Conservation (phyloP, 1,139 yeast genomes). For the Saccharomyces hybrid region DNA sequence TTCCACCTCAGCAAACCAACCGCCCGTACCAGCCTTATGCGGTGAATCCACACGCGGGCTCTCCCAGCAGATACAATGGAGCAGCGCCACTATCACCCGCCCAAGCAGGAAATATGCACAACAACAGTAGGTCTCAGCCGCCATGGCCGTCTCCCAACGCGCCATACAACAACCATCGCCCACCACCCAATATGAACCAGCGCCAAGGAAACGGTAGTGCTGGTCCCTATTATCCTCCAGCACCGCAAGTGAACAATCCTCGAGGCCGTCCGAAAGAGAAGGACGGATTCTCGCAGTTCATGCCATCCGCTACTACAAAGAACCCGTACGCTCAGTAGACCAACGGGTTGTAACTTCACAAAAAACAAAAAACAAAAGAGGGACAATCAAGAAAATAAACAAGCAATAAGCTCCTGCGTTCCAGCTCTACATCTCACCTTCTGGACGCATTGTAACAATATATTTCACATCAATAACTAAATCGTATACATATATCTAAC, state of each 20-base stretch:
- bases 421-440: not conserved
- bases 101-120: not conserved
- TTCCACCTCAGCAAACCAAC: not conserved
- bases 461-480: not conserved
- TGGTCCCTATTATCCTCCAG: conserved; percentile 8
- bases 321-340: conserved; percentile 7
- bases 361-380: not conserved
- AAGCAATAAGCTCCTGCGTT: not conserved
- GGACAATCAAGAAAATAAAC: not conserved
- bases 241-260: conserved; percentile 8
- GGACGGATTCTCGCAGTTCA: conserved; percentile 28
- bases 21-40: not conserved
- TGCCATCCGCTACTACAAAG: conserved; percentile 19
- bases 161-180: not conserved
- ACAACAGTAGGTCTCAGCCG: not conserved
- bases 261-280: conserved; percentile 3
- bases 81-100: not conserved
- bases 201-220: not conserved
- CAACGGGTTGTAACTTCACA: not conserved
- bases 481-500: not conserved
- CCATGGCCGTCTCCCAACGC: not conserved
- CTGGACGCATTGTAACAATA: not conserved
- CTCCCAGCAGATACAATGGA: not conserved
- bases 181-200: not conserved
- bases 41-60: not conserved